Evolutionary conservation across 768 basidiomycete genomes (phyloP), one percentile per base, ranked within the genome.

Genomic region (Termitomyces sp.): DNA sequence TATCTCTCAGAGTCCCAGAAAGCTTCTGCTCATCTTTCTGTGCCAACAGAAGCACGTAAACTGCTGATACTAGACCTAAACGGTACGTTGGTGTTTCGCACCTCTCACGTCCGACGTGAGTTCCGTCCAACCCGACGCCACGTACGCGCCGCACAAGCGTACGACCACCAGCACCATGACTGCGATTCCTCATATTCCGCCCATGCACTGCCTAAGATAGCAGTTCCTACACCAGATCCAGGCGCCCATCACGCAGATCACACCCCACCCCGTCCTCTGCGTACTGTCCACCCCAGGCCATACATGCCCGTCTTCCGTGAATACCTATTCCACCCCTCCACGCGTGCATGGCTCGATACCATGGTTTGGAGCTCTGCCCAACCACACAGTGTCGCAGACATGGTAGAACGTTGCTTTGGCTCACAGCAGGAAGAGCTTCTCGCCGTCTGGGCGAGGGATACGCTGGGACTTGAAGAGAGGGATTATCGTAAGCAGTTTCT

Each of bases 351-450:
- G 87, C 76, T 92, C 19, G 88, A 91, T 56, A 84, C 87, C 4
- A 93, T 93, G 87, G 80, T 94, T 4, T 94, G 91, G 91, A 89
- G 87, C 64, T 89, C 87, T 2, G 91, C 91, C 4, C 89, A 91
- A 64, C 89, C 90, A 1, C 85, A 85, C 50, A 90, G 82, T 65
- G 91, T 91, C 9, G 68, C 71, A 0, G 84, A 86, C 62, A 93
- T 94, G 91, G 86, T 89, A 0, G 67, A 79, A 21, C 75, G 73
- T 37, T 77, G 78, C 35, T 91, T 92, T 65, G 81, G 75, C 11
- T 63, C 70, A 0, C 65, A 69, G 28, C 70, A 71, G 50, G 53
- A 63, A 2, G 68, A 72, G 17, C 70, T 91, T 5, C 68, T 81
- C 15, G 87, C 84, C 0, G 74, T 91, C 0, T 94, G 91, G 91